Evolutionary conservation across 805 yeast genomes (phyloP), one percentile per base, ranked within the genome.

Genomic region (Wickerhamomyces canadensis): DNA sequence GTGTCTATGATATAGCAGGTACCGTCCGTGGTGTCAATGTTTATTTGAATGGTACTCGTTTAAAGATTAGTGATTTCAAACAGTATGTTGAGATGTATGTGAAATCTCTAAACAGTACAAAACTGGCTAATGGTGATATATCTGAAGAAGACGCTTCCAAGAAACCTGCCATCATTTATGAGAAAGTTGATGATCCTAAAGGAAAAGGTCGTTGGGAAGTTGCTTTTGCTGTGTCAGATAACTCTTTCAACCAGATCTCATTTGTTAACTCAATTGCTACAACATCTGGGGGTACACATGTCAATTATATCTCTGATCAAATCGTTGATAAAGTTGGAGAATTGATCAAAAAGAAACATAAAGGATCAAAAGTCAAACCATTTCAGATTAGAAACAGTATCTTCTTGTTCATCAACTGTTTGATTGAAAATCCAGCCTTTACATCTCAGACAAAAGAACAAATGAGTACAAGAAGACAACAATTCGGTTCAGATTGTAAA

Each of bases 251-350:
- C 51, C 98, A 93, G 60, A 93, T 93, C 30, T 89, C 97, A 25
- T 93, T 93, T 64, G 98, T 93, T 13, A 93, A 93, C 58, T 88
- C 97, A 6, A 93, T 93, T 57, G 98, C 98, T 1, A 93, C 98
- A 0, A 91, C 98, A 0, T 67, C 91, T 1, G 98, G 98, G 42
- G 98, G 98, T 50, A 84, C 98, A 0, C 98, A 93, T 59, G 94
- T 88, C 25, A 88, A 82, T 48, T 78, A 81, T 56, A 72, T 89
- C 22, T 69, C 94, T 5, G 96, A 91, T 58, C 86, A 89, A 64
- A 73, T 93, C 38, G 81, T 86, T 19, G 76, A 71, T 43, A 88
- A 85, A 58, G 74, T 89, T 38, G 64, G 78, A 38, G 96, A 84
- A 12, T 66, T 70, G 8, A 66, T 89, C 45, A 85, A 80, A 57